Conservation (phyloP, 805 yeast species). For the Metschnikowia peoriensis region DNA sequence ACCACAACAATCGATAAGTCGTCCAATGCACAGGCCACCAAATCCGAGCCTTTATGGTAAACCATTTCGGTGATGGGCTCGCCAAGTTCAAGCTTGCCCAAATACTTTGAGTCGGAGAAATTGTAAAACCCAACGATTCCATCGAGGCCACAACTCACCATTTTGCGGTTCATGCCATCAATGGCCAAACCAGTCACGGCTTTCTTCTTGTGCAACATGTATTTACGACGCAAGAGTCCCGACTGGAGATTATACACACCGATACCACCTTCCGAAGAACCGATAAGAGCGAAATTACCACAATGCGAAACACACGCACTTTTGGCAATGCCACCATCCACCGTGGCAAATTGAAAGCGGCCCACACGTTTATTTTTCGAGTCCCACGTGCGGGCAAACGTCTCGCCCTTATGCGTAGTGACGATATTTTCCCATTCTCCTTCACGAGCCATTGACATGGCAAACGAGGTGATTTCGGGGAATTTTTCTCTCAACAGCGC, state of each 20-base stretch:
- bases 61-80: constrained; percentile 77
- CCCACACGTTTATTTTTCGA: constrained; percentile 78
- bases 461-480: constrained; percentile 69
- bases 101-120: constrained; percentile 65
- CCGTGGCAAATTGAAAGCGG: constrained; percentile 62
- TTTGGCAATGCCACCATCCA: constrained; percentile 76
- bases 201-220: constrained; percentile 61
- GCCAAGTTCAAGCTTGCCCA: constrained; percentile 65
- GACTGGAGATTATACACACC: constrained; percentile 89
- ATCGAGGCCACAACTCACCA: constrained; percentile 87
- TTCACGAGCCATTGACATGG: constrained; percentile 70
- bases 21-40: constrained; percentile 82
- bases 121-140: constrained; percentile 86
- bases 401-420: constrained; percentile 83
- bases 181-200: constrained; percentile 86
- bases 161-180: constrained; percentile 85
- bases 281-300: constrained; percentile 93
- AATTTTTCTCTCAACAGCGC: constrained; percentile 62
- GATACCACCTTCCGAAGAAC: constrained; percentile 82
- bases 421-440: constrained; percentile 93
- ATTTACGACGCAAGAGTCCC: constrained; percentile 73
- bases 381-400: constrained; percentile 89
- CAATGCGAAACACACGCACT: constrained; percentile 82
- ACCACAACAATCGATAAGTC: constrained; percentile 80
- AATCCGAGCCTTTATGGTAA: constrained; percentile 78